These are phyloP conservation scores for Kwoniella sp. DNA, from an alignment of 768 basidiomycete genomes.

Conservation along the genomic window DNA sequence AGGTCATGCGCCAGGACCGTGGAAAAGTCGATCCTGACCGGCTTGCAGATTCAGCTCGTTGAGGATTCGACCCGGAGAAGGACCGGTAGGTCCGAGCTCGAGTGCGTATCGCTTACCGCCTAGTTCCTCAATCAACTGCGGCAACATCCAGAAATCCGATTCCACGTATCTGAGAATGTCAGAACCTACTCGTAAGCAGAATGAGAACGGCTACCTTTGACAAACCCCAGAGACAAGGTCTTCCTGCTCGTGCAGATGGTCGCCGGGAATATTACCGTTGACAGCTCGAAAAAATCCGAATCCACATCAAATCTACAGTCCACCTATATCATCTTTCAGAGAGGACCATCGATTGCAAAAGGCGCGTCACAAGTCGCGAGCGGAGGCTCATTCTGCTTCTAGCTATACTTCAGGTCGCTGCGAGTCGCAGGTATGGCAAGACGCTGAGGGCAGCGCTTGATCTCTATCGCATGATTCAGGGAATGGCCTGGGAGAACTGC, in stretches of 20 bases:
- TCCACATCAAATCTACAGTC: conserved; percentile 56
- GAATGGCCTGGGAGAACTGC: conserved; percentile 88
- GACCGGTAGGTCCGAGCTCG: conserved; percentile 10
- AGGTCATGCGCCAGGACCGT: neutral
- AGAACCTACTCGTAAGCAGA: conserved; percentile 56
- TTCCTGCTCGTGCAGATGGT: conserved; percentile 73
- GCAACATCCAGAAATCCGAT: conserved; percentile 69
- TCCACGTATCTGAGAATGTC: conserved; percentile 61
- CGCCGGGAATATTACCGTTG: conserved; percentile 41
- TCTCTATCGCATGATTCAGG: conserved; percentile 70
- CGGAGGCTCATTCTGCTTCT: neutral
- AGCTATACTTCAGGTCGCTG: conserved; percentile 77
- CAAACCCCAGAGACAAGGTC: conserved; percentile 61
- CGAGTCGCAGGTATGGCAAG: conserved; percentile 62
- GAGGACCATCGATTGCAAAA: conserved; percentile 68
- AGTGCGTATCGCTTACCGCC: conserved; percentile 8
- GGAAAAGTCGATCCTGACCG: neutral
- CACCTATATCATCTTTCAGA: conserved; percentile 65
- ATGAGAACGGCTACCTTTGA: neutral
- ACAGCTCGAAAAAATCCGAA: conserved; percentile 64
- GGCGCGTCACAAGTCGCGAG: conserved; percentile 53
- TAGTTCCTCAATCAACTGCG: conserved; percentile 24
- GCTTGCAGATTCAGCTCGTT: conserved; percentile 33
- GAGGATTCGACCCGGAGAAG: conserved; percentile 38
- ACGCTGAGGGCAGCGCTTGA: conserved; percentile 72